phyloP scores from a whole-genome alignment of 2,329 filamentous ascomycete species.

The Escovopsis sp. region DNA sequence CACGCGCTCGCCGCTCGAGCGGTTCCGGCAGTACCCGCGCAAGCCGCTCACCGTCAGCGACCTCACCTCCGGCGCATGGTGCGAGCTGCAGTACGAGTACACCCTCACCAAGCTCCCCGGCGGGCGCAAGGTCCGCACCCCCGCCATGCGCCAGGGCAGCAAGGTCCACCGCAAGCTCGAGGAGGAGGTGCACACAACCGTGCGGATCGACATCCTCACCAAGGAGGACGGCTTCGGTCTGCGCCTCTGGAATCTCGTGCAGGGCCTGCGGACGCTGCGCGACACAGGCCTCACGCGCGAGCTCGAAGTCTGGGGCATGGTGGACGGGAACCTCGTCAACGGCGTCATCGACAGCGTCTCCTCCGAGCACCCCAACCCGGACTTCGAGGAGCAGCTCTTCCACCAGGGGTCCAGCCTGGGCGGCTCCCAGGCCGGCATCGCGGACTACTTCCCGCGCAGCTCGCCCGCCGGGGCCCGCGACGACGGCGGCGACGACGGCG shows the following conservation, averaged over 20 bases:
- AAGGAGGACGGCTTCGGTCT: conserved; percentile 75
- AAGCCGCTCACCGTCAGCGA: conserved; percentile 81
- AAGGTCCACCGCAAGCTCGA: conserved; percentile 72
- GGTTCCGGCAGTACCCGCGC: conserved; percentile 62
- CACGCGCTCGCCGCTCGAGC: conserved; percentile 46
- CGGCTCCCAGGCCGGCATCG: conserved; percentile 23
- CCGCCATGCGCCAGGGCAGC: conserved; percentile 71
- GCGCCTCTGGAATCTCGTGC: conserved; percentile 79
- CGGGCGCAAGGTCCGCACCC: conserved; percentile 59
- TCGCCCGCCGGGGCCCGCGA: conserved; percentile 1
- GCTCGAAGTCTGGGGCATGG: conserved; percentile 68
- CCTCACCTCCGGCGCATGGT: conserved; percentile 81
- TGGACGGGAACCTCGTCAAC: conserved; percentile 72
- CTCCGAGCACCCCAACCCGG: conserved; percentile 57
- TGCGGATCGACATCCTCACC: conserved; percentile 54
- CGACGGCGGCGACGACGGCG: conserved; percentile 1
- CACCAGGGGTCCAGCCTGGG: conserved; percentile 15
- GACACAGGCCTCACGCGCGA: conserved; percentile 60
- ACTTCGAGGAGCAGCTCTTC: conserved; percentile 45
- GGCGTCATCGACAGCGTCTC: conserved; percentile 82
- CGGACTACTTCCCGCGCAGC: conserved; percentile 22
- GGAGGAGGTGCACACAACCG: conserved; percentile 65
- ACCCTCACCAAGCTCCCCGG: conserved; percentile 55
- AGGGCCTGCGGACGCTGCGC: conserved; percentile 60
- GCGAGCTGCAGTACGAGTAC: conserved; percentile 88